Evolutionary conservation across 306 rosid species (phyloP), one percentile per base, ranked within the genome.

Genomic region (Vigna nakashimae): DNA sequence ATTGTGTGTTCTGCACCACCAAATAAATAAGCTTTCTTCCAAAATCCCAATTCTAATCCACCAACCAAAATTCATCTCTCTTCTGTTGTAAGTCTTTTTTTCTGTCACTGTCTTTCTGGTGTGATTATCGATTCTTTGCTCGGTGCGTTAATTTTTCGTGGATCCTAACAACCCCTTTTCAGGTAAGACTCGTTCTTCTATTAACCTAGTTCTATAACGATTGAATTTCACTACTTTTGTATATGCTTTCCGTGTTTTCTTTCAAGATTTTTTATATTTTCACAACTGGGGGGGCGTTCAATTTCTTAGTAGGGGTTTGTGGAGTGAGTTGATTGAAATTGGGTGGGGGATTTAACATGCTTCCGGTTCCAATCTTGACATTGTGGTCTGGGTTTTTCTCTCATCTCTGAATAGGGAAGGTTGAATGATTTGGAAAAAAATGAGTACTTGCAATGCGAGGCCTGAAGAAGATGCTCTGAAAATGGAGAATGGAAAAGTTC

Each of bases 361-460:
- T 51, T 70, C 16, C 59, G 65, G 59, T 73, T 69, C 3, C 50
- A 59, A 65, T 73, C 34, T 4, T 58, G 38, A 32, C n/a, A 43
- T 45, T 40, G n/a, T 58, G 55, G 65, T 65, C 1, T 46, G 52
- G 53, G 15, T 7, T 4, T 79, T 58, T 34, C 8, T 4, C 9
- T 72, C 76, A 45, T 79, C n/a, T 76, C 59, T 79, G 70, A 79
- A 72, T 80, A 74, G 78, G 53, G 32, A 69, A 50, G 46, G 60
- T 67, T 73, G 67, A 46, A 34, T 79, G 79, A 82, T 76, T 75
- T 51, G 65, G 15, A 78, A 78, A 26, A 86, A 86, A 75, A 91
- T 90, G 96, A 85, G 78, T 72, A 82, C 89, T 73, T 88, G 55
- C 82, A 76, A 83, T 52, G 83, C 59, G 72, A 83, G 81, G 71